Percentiles rank a stretch among this genome's conserved stretches.
Evolutionary conservation across 441 rosid species (phyloP).

Genomic region (Gossypium schwendimanii): DNA sequence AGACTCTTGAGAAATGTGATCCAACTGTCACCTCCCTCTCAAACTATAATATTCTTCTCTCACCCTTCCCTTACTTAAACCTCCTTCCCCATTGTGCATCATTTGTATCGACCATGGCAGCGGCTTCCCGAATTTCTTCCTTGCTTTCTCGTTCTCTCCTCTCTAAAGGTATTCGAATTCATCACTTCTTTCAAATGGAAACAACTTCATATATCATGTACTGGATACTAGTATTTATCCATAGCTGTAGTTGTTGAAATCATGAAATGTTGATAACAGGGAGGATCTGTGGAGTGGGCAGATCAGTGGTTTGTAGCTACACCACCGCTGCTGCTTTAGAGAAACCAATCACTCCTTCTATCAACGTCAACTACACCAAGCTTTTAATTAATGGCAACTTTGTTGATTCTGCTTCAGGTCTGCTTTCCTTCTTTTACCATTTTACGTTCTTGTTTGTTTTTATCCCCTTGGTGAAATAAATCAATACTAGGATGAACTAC

Average conservation of each 20-base stretch:
- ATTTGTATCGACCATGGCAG: background rate
- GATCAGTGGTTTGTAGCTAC: constrained; percentile 28
- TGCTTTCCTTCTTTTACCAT: background rate
- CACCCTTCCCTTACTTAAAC: background rate
- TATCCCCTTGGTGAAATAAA: no score
- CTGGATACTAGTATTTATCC: background rate
- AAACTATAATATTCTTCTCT: background rate
- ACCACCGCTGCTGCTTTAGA: constrained; percentile 49
- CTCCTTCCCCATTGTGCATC: background rate
- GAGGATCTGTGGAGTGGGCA: constrained; percentile 26
- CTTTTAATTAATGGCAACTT: constrained; percentile 69
- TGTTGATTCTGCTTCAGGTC: constrained; percentile 79
- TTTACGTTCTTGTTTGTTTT: no score
- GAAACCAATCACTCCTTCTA: constrained; percentile 38
- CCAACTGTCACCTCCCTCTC: background rate
- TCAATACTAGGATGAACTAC: no score
- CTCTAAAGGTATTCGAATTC: background rate
- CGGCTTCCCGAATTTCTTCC: constrained; percentile 8
- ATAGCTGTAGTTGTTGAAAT: background rate
- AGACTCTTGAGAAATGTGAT: background rate
- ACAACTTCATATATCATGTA: background rate
- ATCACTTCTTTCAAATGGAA: background rate
- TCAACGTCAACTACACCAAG: constrained; percentile 47
- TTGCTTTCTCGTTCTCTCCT: constrained; percentile 9
- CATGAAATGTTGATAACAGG: constrained; percentile 27